Evolutionary conservation across 1,284 basidiomycete species (phyloP), one percentile per base, ranked within the genome.

Genomic region (Trametes pubescens): DNA sequence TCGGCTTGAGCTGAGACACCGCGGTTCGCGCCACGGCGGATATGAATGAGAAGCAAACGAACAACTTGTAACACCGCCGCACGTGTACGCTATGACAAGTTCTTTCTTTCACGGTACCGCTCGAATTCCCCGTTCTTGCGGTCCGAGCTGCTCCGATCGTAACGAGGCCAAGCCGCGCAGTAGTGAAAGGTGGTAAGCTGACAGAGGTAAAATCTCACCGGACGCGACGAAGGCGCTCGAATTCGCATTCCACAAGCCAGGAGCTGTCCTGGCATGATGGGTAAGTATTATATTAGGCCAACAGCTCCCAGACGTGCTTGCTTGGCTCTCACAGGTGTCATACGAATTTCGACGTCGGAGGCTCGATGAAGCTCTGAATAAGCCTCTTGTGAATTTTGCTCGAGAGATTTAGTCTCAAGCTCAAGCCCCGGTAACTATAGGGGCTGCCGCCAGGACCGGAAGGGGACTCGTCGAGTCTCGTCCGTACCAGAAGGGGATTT

Each of bases 391-490:
- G 38, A n/a, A n/a, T 47, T 47, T 47, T 26, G 21, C 8, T 26
- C 6, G 44, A 8, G 44, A 3, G 44, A 24, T 2, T 47, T 24
- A 47, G 44, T 9, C 44, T 47, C 22, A 47, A 47, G 22, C 44
- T 47, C 44, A 47, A 47, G 5, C 44, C 8, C 21, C 44, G 44
- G 44, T 47, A 47, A 47, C 44, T 47, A 47, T 26, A 47, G 44
- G 44, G 44, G 44, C 44, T 11, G 22, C 44, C 44, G 44, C 44
- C 21, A 22, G 44, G 22, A 16, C 21, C 44, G 44, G 43, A 11
- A 9, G n/a, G 21, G 43, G n/a, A 44, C 18, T 22, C 37, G 37
- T 38, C 37, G 37, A 43, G 40, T 16, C 40, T 43, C 40, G 40
- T n/a, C 40, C 40, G 14, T 16, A 9, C 40, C 40, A 7, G 6